Base-by-base conservation (phyloP, 441 rosid species). In the Pelargonium cotyledonis region DNA sequence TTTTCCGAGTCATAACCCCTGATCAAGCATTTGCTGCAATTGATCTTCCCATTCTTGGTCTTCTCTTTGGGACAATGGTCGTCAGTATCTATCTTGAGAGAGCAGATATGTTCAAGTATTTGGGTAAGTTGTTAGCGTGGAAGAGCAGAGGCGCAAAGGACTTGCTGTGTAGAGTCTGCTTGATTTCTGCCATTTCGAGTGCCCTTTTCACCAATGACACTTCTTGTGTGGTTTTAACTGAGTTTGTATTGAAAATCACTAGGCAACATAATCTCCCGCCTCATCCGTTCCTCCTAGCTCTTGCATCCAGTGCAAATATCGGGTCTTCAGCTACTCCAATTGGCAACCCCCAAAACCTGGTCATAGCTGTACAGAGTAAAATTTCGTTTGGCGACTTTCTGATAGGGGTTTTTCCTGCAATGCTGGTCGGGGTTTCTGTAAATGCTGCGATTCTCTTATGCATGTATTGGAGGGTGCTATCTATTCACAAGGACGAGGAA, bases 121-220 rank as follows among this genome's bases (percentile, higher is more conserved):
- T 92, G 19, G 94, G 92, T 0, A 88, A 84, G 58, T 66, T 92
- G 18, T 86, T 92, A 7, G 78, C 87, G 0, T 90, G 92, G 92
- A 88, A 72, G 68, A 87, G 94, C 78, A 69, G 10, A 66, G 96
- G 98, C 53, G 75, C 94, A 2, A 89, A 82, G 76, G 97, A 92
- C 73, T 79, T 92, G 73, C 70, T 92, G 0, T 84, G 81, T 49
- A 65, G 98, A 31, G 78, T 93, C 65, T 85, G 95, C 75, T 26
- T 90, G 61, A 72, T 90, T 57, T 90, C 96, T 7, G 97, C 96
- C 0, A 74, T 88, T 63, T 88, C 97, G 8, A 90, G 98, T 47
- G 91, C 96, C n/a, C 77, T 90, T 41, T 90, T 90, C 83, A 93
- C 97, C 14, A 93, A 93, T n/a, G 97, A 93, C 26, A 93, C 96